These are phyloP conservation scores for Aspergillus versicolor DNA, from an alignment of 2,329 filamentous ascomycete species.

Conservation along the genomic window DNA sequence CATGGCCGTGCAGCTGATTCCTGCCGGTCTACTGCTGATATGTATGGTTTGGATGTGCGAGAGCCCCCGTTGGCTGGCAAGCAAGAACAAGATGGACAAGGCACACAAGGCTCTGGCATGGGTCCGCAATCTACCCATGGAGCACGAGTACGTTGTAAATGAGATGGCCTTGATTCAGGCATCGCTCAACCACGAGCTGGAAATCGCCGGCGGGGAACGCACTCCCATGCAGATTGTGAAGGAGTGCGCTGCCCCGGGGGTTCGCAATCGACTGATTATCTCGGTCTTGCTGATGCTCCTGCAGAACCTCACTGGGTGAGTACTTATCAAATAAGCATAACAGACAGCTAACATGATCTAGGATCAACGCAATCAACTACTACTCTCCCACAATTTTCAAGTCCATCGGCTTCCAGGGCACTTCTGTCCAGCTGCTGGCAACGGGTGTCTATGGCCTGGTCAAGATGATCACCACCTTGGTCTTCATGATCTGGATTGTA, in stretches of 20 bases:
- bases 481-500: background rate
- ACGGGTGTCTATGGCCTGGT: background rate
- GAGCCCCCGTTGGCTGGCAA: constrained; percentile 67
- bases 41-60: constrained; percentile 62
- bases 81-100: constrained; percentile 66
- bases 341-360: constrained; percentile 35
- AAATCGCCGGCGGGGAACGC: too few species aligned
- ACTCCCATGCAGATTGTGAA: too few species aligned
- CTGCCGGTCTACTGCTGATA: constrained; percentile 41
- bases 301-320: constrained; percentile 60
- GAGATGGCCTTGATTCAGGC: constrained; percentile 53
- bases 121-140: constrained; percentile 40
- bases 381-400: constrained; percentile 67
- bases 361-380: constrained; percentile 82
- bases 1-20: constrained; percentile 34
- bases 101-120: constrained; percentile 55
- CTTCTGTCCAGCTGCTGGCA: background rate
- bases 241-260: too few species aligned
- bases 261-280: too few species aligned
- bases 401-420: background rate
- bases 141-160: constrained; percentile 65
- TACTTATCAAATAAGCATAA: too few species aligned
- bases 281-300: constrained; percentile 38
- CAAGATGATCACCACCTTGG: background rate
- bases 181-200: too few species aligned